Conservation (phyloP, 768 basidiomycete genomes). For the Leccinellum luteum region DNA sequence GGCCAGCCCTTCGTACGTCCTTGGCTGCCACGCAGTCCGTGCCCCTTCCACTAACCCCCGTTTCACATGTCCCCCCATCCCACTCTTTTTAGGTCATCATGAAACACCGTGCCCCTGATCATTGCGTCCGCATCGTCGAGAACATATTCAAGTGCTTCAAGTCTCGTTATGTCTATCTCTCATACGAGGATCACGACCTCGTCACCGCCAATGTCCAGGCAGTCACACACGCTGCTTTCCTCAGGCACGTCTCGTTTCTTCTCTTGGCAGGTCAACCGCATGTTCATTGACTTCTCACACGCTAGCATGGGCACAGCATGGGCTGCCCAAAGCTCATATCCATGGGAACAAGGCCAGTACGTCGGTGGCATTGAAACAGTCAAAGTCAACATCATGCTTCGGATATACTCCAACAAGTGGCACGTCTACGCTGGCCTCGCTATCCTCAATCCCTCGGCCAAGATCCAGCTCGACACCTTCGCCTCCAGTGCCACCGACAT, state of each 20-base stretch:
- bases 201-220: slow-evolving; percentile 99
- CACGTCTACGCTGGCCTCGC: slow-evolving; percentile 99
- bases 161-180: slow-evolving; percentile 86
- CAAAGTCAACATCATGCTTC: slow-evolving; percentile 92
- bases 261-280: background rate
- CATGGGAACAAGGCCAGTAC: slow-evolving; percentile 95
- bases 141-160: slow-evolving; percentile 74
- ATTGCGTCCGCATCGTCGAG: slow-evolving; percentile 75
- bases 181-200: slow-evolving; percentile 94
- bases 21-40: background rate
- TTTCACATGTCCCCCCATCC: background rate
- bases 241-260: slow-evolving; percentile 55
- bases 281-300: slow-evolving; percentile 4
- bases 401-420: slow-evolving; percentile 97
- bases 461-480: slow-evolving; percentile 87
- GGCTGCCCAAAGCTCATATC: slow-evolving; percentile 73
- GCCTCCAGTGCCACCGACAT: slow-evolving; percentile 82
- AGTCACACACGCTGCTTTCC: slow-evolving; percentile 95
- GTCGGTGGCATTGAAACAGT: slow-evolving; percentile 97
- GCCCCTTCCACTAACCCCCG: background rate
- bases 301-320: slow-evolving; percentile 97
- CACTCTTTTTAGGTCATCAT: slow-evolving; percentile 72
- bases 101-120: slow-evolving; percentile 76
- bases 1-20: slow-evolving; percentile 84
- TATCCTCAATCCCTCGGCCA: slow-evolving; percentile 90